A percentile compares a stretch with the other conserved stretches of the same genome.
phyloP scores from a whole-genome alignment of 2,329 filamentous ascomycete genomes.

The Akanthomyces uredinophilus region DNA sequence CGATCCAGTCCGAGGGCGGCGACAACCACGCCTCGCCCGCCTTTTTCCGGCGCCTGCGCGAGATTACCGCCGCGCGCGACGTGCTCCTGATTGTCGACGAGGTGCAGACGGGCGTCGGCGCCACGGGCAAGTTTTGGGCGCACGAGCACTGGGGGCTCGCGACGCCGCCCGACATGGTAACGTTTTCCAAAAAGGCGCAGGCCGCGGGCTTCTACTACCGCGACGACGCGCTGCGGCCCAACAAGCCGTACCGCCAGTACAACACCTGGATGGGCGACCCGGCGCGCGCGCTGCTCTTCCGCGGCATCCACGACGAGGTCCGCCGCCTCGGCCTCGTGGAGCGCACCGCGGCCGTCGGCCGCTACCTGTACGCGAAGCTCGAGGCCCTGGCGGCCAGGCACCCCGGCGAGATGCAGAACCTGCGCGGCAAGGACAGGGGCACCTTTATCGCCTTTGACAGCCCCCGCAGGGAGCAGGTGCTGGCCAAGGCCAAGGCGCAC shows the following conservation, averaged over 20 bases:
- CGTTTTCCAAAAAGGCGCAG: slow-evolving; percentile 93
- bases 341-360: slow-evolving; percentile 71
- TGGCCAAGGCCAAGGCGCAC: slow-evolving; percentile 43
- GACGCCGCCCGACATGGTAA: slow-evolving; percentile 84
- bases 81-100: slow-evolving; percentile 89
- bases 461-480: slow-evolving; percentile 71
- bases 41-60: slow-evolving; percentile 82
- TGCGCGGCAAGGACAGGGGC: slow-evolving; percentile 80
- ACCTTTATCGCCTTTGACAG: slow-evolving; percentile 93
- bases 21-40: slow-evolving; percentile 87
- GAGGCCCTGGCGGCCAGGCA: slow-evolving; percentile 63
- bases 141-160: slow-evolving; percentile 88
- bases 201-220: slow-evolving; percentile 89
- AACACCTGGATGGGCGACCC: slow-evolving; percentile 98
- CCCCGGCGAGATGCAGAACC: slow-evolving; percentile 72
- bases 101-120: slow-evolving; percentile 88
- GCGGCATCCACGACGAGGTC: slow-evolving; percentile 78
- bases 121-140: slow-evolving; percentile 92
- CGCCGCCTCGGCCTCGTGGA: slow-evolving; percentile 68
- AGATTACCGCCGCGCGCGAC: slow-evolving; percentile 68
- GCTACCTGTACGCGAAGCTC: slow-evolving; percentile 70
- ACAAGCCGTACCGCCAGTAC: slow-evolving; percentile 93
- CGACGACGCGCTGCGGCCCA: slow-evolving; percentile 72
- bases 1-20: slow-evolving; percentile 88
- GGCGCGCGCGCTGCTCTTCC: slow-evolving; percentile 77